phyloP scores from a whole-genome alignment of 805 yeast genomes.

The Candida qinlingensis region DNA sequence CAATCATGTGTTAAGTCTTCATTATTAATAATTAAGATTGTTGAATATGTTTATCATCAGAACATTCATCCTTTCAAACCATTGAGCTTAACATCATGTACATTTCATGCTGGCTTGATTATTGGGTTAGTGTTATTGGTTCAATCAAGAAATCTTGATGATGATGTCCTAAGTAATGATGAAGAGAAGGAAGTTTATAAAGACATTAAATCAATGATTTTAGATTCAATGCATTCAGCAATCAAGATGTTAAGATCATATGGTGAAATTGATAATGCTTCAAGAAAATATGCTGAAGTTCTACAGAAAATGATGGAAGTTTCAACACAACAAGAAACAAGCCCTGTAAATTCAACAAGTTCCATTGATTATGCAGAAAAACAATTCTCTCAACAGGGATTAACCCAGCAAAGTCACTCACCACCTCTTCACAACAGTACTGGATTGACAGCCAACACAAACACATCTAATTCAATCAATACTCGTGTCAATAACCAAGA shows the following conservation, averaged over 20 bases:
- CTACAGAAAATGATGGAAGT: slow-evolving; percentile 18
- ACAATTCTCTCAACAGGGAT: background rate
- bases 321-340: slow-evolving; percentile 2
- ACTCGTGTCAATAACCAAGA: slow-evolving; percentile 11
- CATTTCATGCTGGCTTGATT: slow-evolving; percentile 34
- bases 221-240: slow-evolving; percentile 19
- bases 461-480: background rate
- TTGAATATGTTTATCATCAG: slow-evolving; percentile 22
- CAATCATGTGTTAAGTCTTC: slow-evolving; percentile 34
- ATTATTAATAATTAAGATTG: slow-evolving; percentile 29
- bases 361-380: background rate
- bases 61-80: slow-evolving; percentile 34
- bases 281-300: slow-evolving; percentile 13
- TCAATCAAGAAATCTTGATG: slow-evolving; percentile 14
- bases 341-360: background rate
- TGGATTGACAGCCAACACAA: background rate
- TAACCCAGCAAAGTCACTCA: background rate
- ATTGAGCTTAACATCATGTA: slow-evolving; percentile 27
- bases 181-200: slow-evolving; percentile 13
- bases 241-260: slow-evolving; percentile 16
- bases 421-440: background rate
- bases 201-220: slow-evolving; percentile 10
- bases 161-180: slow-evolving; percentile 15
- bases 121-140: slow-evolving; percentile 29
- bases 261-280: slow-evolving; percentile 19